Conservation (phyloP, 768 basidiomycete genomes). For the Porpolomopsis calyptriformis region DNA sequence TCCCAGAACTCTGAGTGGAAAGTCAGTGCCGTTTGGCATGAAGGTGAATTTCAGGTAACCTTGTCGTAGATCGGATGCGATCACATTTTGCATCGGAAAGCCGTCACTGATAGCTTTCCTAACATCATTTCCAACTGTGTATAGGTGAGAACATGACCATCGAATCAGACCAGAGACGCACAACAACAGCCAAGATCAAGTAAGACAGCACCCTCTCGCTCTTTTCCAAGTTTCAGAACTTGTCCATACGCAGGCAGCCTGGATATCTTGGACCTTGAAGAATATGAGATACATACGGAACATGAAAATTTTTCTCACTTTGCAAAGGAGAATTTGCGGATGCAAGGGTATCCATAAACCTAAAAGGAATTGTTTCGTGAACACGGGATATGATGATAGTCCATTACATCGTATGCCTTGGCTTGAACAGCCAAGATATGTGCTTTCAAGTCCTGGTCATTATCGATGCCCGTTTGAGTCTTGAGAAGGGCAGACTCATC, state of each 20-base stretch:
- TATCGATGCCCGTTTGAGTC: slow-evolving; percentile 24
- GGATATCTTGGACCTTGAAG: slow-evolving; percentile 21
- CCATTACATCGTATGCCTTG: slow-evolving; percentile 23
- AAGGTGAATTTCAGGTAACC: slow-evolving; percentile 12
- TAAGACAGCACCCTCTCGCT: slow-evolving; percentile 23
- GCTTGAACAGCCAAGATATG: slow-evolving; percentile 30
- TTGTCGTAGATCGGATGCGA: slow-evolving; percentile 28
- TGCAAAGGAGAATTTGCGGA: slow-evolving; percentile 20
- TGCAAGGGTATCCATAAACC: slow-evolving; percentile 24
- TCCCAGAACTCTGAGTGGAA: slow-evolving; percentile 43
- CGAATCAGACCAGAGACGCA: slow-evolving; percentile 11
- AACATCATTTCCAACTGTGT: slow-evolving; percentile 31
- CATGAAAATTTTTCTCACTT: slow-evolving; percentile 12
- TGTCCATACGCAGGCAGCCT: slow-evolving; percentile 24
- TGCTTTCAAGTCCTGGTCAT: slow-evolving; percentile 27
- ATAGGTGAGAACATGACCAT: neutral
- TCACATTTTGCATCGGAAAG: slow-evolving; percentile 26
- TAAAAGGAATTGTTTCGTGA: slow-evolving; percentile 1
- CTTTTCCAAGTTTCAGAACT: slow-evolving; percentile 19
- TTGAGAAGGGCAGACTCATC: slow-evolving; percentile 28
- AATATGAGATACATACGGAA: neutral
- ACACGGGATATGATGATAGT: neutral
- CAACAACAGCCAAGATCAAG: slow-evolving; percentile 39
- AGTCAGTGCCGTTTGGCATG: neutral
- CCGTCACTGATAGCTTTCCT: slow-evolving; percentile 31